Evolutionary conservation across 2,329 filamentous ascomycete genomes (phyloP), one percentile per base, ranked within the genome.

Genomic region (Verticillium albo-atrum): DNA sequence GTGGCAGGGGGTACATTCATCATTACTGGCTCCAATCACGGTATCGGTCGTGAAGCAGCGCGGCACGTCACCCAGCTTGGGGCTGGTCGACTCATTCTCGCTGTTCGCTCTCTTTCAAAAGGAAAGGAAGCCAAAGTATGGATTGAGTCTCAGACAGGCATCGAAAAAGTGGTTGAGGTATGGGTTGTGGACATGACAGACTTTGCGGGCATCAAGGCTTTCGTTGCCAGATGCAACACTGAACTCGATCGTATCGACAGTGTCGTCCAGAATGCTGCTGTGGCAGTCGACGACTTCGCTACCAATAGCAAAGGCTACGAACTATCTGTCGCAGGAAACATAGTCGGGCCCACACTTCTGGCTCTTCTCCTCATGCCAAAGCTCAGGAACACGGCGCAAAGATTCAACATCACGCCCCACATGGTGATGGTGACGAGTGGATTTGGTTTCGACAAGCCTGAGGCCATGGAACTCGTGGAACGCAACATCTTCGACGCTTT

Each of bases 161-260:
- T 15, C n/a, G 53, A 14, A 4, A 32, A 27, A 3, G 53, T 55
- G 5, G 35, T 52, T 28, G 52, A 62, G 20, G 58, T 58, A 6
- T 65, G 63, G 63, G 47, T 55, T 3, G 58, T 80, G 2, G 76
- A 79, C 61, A 71, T 79, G 58, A 59, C 58, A 1, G 70, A 66
- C 10, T 77, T 74, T 60, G 67, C 68, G 1, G 77, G 74, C 2
- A 68, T 79, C 50, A 66, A 66, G 37, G 65, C 65, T 2, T 79
- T 80, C 58, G 72, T 68, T 26, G 57, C 34, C 4, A 68, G 68
- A 7, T 65, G 68, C 0, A 62, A 70, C 17, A 62, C 53, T 6
- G 63, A 70, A 6, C 66, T 79, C 10, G 58, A 67, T 1, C 68
- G 71, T 12, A 58, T 79, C 15, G 74, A 79, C 61, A 69, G 68